A percentile compares a stretch with the other conserved stretches of the same genome.
Conservation (phyloP, 352 stramenopile genomes). For the Phytophthora ramorum region DNA sequence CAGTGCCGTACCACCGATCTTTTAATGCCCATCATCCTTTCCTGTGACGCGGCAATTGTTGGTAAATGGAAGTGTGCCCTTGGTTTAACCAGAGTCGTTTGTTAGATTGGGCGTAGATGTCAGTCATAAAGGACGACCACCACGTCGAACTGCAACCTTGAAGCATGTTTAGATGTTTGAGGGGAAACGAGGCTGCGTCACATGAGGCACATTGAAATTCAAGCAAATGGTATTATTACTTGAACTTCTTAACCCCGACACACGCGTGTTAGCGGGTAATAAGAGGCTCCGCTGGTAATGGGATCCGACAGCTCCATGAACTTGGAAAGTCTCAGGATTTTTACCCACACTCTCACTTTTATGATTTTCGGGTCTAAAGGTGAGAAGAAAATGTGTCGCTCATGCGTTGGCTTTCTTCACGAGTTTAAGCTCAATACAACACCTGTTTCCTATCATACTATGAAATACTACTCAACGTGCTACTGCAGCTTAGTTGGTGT, state of each 20-base stretch:
- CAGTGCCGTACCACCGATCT: slow-evolving; percentile 21
- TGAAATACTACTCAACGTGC: slow-evolving; percentile 14
- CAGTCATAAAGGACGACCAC: neutral
- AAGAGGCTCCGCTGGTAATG: neutral
- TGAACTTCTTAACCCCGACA: neutral
- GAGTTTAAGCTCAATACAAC: slow-evolving; percentile 4
- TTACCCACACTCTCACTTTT: too few relatives aligned
- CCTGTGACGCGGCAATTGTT: slow-evolving; percentile 14
- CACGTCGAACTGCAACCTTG: neutral
- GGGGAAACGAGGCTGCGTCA: neutral
- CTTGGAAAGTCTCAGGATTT: neutral
- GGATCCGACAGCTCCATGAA: neutral
- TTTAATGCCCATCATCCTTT: slow-evolving; percentile 12
- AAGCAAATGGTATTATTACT: neutral
- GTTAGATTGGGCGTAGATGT: neutral
- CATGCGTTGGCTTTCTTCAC: slow-evolving; percentile 6
- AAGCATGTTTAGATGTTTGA: neutral
- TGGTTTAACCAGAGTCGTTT: neutral
- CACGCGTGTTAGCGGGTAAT: neutral
- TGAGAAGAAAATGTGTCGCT: neutral
- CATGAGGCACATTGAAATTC: neutral
- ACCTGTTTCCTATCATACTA: slow-evolving; percentile 5
- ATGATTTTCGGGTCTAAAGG: too few relatives aligned
- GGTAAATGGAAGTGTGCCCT: neutral
- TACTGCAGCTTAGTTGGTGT: slow-evolving; percentile 25